These are phyloP conservation scores for Vickermania spadyakhi DNA, from an alignment of 208 protist genomes.

Conservation along the genomic window DNA sequence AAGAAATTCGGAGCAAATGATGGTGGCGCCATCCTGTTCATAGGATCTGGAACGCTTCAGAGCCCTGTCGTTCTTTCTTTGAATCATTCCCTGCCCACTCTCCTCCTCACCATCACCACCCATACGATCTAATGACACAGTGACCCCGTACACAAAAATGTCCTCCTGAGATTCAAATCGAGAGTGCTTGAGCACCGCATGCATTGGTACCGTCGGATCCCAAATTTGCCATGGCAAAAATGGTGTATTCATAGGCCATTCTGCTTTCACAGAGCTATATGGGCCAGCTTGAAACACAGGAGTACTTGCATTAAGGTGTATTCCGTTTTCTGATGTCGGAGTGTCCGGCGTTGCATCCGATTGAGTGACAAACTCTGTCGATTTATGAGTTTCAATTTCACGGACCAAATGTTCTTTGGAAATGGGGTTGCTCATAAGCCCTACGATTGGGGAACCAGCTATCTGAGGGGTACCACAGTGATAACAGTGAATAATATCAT, in stretches of 20 bases:
- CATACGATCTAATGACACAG: no score
- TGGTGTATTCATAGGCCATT: conserved; percentile 80
- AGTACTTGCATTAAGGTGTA: background rate
- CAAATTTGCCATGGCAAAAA: conserved; percentile 87
- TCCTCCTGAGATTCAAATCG: conserved; percentile 62
- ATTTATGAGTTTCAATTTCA: conserved; percentile 1
- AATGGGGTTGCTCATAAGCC: conserved; percentile 17
- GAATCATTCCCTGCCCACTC: no score
- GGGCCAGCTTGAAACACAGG: background rate
- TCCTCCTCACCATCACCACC: no score
- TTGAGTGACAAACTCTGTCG: conserved; percentile 19
- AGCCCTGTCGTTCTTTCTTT: no score
- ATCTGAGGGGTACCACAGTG: conserved; percentile 44
- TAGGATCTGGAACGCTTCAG: no score
- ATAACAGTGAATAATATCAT: conserved; percentile 27
- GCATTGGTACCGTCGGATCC: conserved; percentile 66
- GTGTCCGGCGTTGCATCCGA: background rate
- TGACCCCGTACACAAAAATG: conserved; percentile 66
- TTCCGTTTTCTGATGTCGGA: background rate
- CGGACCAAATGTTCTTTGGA: conserved; percentile 10
- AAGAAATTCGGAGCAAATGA: no score
- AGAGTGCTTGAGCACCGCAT: conserved; percentile 38
- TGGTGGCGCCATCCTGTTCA: no score
- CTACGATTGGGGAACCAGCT: conserved; percentile 26
- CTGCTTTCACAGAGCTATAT: conserved; percentile 27